Conservation (phyloP, 140 eudicot species). For the Stevia rebaudiana region DNA sequence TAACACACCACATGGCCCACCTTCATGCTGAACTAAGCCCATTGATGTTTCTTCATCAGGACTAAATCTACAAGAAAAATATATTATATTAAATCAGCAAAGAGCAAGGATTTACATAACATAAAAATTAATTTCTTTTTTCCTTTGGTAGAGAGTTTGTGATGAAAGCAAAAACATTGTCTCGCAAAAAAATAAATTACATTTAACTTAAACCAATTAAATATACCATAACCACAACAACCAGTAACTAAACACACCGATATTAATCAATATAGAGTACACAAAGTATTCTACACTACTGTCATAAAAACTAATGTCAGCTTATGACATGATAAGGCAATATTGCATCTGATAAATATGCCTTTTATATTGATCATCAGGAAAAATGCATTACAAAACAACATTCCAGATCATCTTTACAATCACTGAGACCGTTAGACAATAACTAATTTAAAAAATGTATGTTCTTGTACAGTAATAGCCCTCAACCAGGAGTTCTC, state of each 20-base stretch:
- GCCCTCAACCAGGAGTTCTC: slow-evolving; percentile 6
- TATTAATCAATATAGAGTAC: not conserved
- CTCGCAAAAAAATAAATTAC: not conserved
- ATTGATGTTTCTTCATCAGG: slow-evolving; percentile 93
- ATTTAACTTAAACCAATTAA: slow-evolving; percentile 1
- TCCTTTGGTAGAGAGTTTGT: not conserved
- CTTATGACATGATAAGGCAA: not conserved
- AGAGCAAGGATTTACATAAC: not conserved
- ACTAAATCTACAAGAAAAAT: slow-evolving; percentile 70
- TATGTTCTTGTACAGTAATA: not conserved
- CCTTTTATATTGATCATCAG: not conserved
- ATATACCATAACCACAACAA: not conserved
- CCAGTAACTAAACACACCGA: not conserved
- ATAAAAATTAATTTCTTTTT: not conserved
- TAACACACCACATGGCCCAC: slow-evolving; percentile 99
- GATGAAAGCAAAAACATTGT: not conserved
- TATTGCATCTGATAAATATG: not conserved
- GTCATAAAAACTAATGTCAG: not conserved
- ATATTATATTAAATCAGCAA: slow-evolving; percentile 21
- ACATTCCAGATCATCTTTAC: slow-evolving; percentile 5
- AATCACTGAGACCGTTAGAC: not conserved
- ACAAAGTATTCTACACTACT: not conserved
- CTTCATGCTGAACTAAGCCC: slow-evolving; percentile 99
- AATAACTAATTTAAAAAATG: not conserved
- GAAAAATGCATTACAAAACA: not conserved